These are phyloP conservation scores for Meripilus lineatus DNA, from an alignment of 1,284 basidiomycete species.

Conservation along the genomic window DNA sequence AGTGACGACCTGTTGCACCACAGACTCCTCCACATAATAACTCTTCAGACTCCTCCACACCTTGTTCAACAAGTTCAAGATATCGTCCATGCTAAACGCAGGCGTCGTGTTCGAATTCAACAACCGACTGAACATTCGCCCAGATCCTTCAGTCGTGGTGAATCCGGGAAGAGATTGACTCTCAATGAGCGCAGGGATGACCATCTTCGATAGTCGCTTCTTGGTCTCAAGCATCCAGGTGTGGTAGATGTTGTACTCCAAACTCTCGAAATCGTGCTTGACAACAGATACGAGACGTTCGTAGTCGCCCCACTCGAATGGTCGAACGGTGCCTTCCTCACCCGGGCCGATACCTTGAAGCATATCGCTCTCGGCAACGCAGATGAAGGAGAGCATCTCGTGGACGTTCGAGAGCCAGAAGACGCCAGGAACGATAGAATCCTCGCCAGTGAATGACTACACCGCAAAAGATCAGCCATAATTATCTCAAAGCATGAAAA, in stretches of 20 bases:
- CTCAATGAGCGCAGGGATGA: slow-evolving; percentile 96
- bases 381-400: slow-evolving; percentile 98
- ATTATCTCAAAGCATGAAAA: too few relatives aligned
- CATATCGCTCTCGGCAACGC: slow-evolving; percentile 97
- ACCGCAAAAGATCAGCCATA: too few relatives aligned
- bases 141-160: slow-evolving; percentile 91
- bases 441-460: slow-evolving; percentile 92
- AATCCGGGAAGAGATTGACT: slow-evolving; percentile 98
- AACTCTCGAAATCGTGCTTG: slow-evolving; percentile 96
- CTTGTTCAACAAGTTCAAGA: slow-evolving; percentile 94
- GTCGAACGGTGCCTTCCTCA: slow-evolving; percentile 84
- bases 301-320: slow-evolving; percentile 97
- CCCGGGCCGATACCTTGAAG: slow-evolving; percentile 96
- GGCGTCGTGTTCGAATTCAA: slow-evolving; percentile 83
- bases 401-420: slow-evolving; percentile 99
- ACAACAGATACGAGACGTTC: slow-evolving; percentile 96
- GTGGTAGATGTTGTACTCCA: slow-evolving; percentile 99
- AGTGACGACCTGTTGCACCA: slow-evolving; percentile 95
- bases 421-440: slow-evolving; percentile 93
- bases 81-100: slow-evolving; percentile 98
- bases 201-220: slow-evolving; percentile 96
- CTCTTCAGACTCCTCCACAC: slow-evolving; percentile 98
- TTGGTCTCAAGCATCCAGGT: slow-evolving; percentile 99
- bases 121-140: slow-evolving; percentile 91
- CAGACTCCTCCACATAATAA: slow-evolving; percentile 98